Percentiles rank a stretch among this genome's conserved stretches.
phyloP scores from a whole-genome alignment of 345 rosid species.

The Cardamine resedifolia region DNA sequence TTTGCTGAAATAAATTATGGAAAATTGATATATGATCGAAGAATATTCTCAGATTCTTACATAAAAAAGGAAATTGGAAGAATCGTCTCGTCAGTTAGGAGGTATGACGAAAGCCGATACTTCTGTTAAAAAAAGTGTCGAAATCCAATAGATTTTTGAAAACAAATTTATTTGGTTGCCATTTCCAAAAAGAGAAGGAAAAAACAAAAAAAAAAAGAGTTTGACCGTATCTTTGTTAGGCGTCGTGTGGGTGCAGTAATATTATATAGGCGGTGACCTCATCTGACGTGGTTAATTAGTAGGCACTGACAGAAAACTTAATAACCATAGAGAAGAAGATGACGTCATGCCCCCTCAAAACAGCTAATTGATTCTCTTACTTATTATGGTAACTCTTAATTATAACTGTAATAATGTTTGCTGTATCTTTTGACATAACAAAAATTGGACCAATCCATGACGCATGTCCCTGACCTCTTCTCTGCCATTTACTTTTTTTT shows the following conservation, averaged over 20 bases:
- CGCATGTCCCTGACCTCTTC: constrained; percentile 21
- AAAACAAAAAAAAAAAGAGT: neutral
- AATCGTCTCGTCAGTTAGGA: constrained; percentile 6
- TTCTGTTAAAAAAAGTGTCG: neutral
- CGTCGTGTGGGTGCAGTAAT: constrained; percentile 19
- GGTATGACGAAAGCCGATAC: neutral
- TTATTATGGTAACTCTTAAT: constrained; percentile 24
- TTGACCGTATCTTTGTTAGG: constrained; percentile 16
- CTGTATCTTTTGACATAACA: neutral
- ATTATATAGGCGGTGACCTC: constrained; percentile 15
- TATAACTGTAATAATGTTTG: constrained; percentile 13
- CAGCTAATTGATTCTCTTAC: constrained; percentile 19
- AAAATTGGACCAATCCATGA: constrained; percentile 10
- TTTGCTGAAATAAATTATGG: neutral
- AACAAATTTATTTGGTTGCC: neutral
- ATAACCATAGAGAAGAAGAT: constrained; percentile 13
- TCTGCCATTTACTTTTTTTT: neutral
- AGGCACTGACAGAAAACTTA: constrained; percentile 27
- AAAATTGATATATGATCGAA: neutral
- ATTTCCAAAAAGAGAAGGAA: no score
- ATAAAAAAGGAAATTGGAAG: neutral
- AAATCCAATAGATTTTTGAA: neutral
- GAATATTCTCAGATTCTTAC: constrained; percentile 10
- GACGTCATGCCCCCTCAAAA: constrained; percentile 17
- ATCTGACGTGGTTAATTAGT: constrained; percentile 25